Evolutionary conservation across 2,329 filamentous ascomycete genomes (phyloP).

Genomic region (Aspergillus terreus): DNA sequence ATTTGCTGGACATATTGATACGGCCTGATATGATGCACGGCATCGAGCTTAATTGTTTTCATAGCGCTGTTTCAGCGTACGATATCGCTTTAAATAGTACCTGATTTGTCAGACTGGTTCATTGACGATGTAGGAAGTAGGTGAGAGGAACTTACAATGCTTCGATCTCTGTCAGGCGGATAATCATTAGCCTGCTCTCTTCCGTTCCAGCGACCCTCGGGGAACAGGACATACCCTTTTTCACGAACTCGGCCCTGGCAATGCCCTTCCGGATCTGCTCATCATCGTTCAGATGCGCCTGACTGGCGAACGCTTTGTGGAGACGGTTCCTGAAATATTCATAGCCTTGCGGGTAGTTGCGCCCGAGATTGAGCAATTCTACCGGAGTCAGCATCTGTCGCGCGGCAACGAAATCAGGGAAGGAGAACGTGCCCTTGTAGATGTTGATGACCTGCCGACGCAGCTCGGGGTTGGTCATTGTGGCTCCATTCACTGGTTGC

Average conservation of each 20-base stretch:
- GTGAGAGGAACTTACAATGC: constrained; percentile 61
- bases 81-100: constrained; percentile 90
- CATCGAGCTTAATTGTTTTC: constrained; percentile 35
- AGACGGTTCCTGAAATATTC: constrained; percentile 75
- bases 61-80: constrained; percentile 79
- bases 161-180: constrained; percentile 69
- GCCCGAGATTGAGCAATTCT: constrained; percentile 83
- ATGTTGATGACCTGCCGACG: constrained; percentile 76
- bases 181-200: background rate
- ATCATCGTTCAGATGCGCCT: constrained; percentile 67
- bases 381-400: background rate
- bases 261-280: constrained; percentile 73
- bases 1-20: constrained; percentile 13
- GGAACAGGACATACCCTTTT: constrained; percentile 64
- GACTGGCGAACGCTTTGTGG: constrained; percentile 79
- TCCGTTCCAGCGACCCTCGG: background rate
- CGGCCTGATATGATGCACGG: constrained; percentile 11
- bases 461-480: constrained; percentile 54
- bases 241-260: constrained; percentile 77
- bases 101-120: constrained; percentile 45
- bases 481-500: constrained; percentile 7
- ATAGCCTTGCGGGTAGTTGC: constrained; percentile 82
- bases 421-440: constrained; percentile 68
- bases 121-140: constrained; percentile 5
- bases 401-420: background rate